Base-by-base conservation (phyloP, 176 grass and related monocot genomes). In the Miscanthus lutarioriparius region DNA sequence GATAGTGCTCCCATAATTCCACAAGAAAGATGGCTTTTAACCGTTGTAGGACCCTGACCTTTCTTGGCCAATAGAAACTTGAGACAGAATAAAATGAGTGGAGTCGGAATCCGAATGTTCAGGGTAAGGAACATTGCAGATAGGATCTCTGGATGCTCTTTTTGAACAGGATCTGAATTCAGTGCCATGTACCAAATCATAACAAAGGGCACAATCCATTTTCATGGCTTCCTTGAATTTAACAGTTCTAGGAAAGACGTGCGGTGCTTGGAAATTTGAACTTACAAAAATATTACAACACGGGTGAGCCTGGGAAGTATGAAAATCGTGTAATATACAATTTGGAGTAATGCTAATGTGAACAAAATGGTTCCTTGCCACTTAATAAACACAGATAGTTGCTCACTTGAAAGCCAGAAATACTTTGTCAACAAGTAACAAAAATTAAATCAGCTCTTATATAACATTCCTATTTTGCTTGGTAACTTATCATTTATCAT, bases 21-120 rank as follows among this genome's bases (percentile, higher is more conserved):
- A 78, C 11, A 83, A 79, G 16, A 79, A 72, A 38, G 40, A 38
- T 30, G 39, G n/a, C 17, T n/a, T 80, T 33, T 45, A 37, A 48
- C 3, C 22, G 2, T 25, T 59, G 40, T 74, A 43, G 30, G 33
- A 64, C 63, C 69, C 25, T 26, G 8, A 51, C 19, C 40, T 75
- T 63, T 40, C n/a, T 75, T 37, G 14, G 38, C 30, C 38, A 87
- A 79, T 19, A 28, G 39, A 83, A 79, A 51, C 61, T 69, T 25
- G 25, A 74, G 12, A 75, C 25, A 72, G 69, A 84, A 80, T 66
- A 20, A 79, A 75, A 70, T 79, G 58, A 84, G 75, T 90, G 80
- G 84, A 80, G 62, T n/a, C 37, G 64, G 85, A 83, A 87, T 80
- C 71, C 54, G 84, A 90, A 90, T 61, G 17, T 79, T 69, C 62